A percentile compares a stretch with the other conserved stretches of the same genome.
Conservation (phyloP, 805 yeast species). For the Metschnikowia cerradonensis region DNA sequence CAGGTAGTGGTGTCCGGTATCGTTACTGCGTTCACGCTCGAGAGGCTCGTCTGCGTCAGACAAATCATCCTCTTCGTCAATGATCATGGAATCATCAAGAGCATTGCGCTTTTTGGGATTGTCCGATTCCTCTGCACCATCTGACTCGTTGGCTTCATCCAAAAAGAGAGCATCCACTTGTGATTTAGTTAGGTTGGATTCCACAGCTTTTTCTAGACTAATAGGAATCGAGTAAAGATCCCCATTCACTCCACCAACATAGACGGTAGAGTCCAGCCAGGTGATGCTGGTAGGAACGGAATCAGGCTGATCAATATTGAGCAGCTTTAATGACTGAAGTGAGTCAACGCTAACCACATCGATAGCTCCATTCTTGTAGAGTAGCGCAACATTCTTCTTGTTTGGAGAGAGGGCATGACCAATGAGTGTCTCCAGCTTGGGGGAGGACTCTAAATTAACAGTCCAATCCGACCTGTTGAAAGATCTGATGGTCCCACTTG, state of each 20-base stretch:
- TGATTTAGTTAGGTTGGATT: neutral
- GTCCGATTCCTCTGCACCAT: slow-evolving; percentile 15
- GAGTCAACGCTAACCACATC: slow-evolving; percentile 52
- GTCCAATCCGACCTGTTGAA: slow-evolving; percentile 39
- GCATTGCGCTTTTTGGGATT: slow-evolving; percentile 24
- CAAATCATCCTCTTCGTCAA: slow-evolving; percentile 16
- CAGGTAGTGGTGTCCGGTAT: slow-evolving; percentile 11
- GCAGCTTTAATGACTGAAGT: slow-evolving; percentile 25
- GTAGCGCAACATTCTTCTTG: slow-evolving; percentile 57
- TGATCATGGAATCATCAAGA: slow-evolving; percentile 33
- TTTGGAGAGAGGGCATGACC: slow-evolving; percentile 60
- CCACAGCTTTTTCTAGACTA: slow-evolving; percentile 3
- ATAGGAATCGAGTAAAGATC: slow-evolving; percentile 22
- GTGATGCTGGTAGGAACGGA: slow-evolving; percentile 25
- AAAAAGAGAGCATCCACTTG: slow-evolving; percentile 16
- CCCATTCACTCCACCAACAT: slow-evolving; percentile 44
- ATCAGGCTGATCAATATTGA: slow-evolving; percentile 24
- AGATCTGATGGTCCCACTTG: slow-evolving; percentile 43
- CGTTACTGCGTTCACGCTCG: slow-evolving; percentile 4
- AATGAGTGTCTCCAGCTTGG: slow-evolving; percentile 18
- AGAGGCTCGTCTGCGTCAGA: slow-evolving; percentile 8
- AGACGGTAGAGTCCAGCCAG: slow-evolving; percentile 27
- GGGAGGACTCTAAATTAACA: neutral
- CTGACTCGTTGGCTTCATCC: slow-evolving; percentile 18
- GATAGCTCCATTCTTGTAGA: slow-evolving; percentile 48